Evolutionary conservation across 2,329 filamentous ascomycete genomes (phyloP), one percentile per base, ranked within the genome.

Genomic region (Penicillium sp.): DNA sequence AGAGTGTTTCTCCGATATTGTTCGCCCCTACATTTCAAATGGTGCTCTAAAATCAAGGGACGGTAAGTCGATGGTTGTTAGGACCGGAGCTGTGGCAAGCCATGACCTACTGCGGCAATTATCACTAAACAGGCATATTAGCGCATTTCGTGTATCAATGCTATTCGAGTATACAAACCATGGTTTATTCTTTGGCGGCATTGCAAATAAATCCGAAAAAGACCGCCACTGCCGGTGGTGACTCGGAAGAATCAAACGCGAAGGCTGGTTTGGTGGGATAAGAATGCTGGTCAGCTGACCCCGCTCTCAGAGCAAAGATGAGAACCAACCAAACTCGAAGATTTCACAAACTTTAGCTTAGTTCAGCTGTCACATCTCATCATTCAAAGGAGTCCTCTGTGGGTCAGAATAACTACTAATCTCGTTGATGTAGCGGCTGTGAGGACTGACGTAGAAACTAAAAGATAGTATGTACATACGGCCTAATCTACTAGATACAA

Each of bases 91-190:
- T 11, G 19, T 19, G 9, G 11, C 1, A 16, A 34, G 11, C 2
- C 14, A 23, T 18, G 13, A 50, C 59, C 23, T 58, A 61, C 59
- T 57, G n/a, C 59, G 52, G 45, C 59, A 61, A 47, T 56, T 43
- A 19, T 55, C 47, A 46, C 59, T 62, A 21, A 14, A 3, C 28
- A 7, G 13, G 40, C 24, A 42, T 24, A 48, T 58, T 40, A 55
- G 23, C 24, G 24, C 7, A 42, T 44, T 46, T 5, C 8, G 5
- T 19, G 2, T 5, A 31, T 29, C 5, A 28, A 19, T 18, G 6
- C 14, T 13, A 43, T 19, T 24, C 10, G 16, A 4, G 18, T 16
- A 23, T 33, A 47, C 44, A n/a, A 42, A 52, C 51, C 51, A 52
- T 24, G 51, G 36, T 11, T 43, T 52, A 6, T 8, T 16, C 18